A percentile compares a stretch with the other conserved stretches of the same genome.
Evolutionary conservation across 2,329 filamentous ascomycete genomes (phyloP).

Genomic region (Aspergillus calidoustus): DNA sequence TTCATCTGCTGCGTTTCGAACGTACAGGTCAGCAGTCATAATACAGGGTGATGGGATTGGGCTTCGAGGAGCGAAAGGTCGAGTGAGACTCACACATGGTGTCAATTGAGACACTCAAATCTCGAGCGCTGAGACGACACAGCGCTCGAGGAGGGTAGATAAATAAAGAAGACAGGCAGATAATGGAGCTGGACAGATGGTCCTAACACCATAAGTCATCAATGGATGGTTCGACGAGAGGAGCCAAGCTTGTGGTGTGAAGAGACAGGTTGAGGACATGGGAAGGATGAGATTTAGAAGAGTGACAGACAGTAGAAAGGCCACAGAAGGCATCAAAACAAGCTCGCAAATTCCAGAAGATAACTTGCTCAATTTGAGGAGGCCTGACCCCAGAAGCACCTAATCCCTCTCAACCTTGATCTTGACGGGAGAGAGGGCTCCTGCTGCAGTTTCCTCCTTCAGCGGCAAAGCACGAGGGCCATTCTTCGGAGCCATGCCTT

Average conservation of each 20-base stretch:
- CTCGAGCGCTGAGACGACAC: neutral
- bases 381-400: conserved; percentile 17
- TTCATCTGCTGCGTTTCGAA: neutral
- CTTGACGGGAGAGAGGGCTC: conserved; percentile 13
- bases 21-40: neutral
- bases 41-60: neutral
- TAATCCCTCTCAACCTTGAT: conserved; percentile 33
- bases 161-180: neutral
- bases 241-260: neutral
- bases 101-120: neutral
- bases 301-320: conserved; percentile 6
- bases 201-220: neutral
- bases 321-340: conserved; percentile 10
- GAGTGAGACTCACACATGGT: conserved; percentile 3
- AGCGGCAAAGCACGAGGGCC: conserved; percentile 4
- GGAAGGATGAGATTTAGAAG: conserved; percentile 12
- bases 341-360: neutral
- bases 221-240: neutral
- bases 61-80: neutral
- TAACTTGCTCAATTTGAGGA: conserved; percentile 7
- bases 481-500: conserved; percentile 61
- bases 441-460: conserved; percentile 8
- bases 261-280: conserved; percentile 1
- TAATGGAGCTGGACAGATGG: neutral
- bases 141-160: neutral